phyloP scores from a whole-genome alignment of 2,329 filamentous ascomycete species.

The Epichloe aotearoae region DNA sequence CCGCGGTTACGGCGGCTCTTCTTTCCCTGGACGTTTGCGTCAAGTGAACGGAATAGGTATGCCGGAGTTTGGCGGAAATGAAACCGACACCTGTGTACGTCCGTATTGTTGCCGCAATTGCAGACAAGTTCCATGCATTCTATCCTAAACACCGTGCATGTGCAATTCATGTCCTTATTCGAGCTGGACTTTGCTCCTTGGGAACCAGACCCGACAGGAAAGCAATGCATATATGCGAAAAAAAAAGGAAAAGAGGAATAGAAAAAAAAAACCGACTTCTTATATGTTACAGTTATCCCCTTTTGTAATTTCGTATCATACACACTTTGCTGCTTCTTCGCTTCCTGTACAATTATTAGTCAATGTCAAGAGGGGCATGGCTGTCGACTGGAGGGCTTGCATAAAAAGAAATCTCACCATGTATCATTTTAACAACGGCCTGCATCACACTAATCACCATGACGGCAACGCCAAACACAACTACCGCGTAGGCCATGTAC shows the following conservation, averaged over 20 bases:
- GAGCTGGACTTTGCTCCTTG: too few species aligned
- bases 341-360: slow-evolving; percentile 4
- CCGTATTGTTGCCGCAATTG: too few species aligned
- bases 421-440: slow-evolving; percentile 54
- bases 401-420: slow-evolving; percentile 2
- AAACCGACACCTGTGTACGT: too few species aligned
- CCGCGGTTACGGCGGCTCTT: too few species aligned
- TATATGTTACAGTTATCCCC: too few species aligned
- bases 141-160: neutral
- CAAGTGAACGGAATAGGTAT: too few species aligned
- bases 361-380: neutral
- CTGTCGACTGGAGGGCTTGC: too few species aligned
- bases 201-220: neutral
- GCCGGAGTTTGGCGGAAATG: too few species aligned
- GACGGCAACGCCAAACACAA: slow-evolving; percentile 65
- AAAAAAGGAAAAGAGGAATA: neutral
- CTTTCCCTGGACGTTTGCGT: too few species aligned
- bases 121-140: neutral
- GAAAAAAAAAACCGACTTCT: too few species aligned
- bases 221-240: neutral
- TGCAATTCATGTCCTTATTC: too few species aligned
- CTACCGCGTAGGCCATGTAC: slow-evolving; percentile 56
- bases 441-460: slow-evolving; percentile 71
- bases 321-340: slow-evolving; percentile 6
- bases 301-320: neutral